Base-by-base conservation (phyloP, 352 stramenopile species). In the Pythium periplocum region DNA sequence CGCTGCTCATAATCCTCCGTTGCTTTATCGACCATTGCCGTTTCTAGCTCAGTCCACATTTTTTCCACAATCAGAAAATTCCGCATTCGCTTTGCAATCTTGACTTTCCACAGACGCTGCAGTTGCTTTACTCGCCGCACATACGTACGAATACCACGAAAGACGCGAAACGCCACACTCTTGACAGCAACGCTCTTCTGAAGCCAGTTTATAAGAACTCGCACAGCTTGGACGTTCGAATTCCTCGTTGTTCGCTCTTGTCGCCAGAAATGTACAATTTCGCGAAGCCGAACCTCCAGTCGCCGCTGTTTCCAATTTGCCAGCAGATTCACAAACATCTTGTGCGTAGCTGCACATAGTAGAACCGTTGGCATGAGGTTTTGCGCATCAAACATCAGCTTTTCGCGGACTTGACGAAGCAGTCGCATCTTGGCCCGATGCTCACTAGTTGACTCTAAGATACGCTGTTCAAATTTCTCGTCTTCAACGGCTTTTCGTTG, bases 141-240 rank as follows among this genome's bases (percentile, higher is more conserved):
- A 36, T 72, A 87, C 2, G 74, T 69, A 2, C 76, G 70, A 8
- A 83, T 63, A 8, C 69, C 76, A 43, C 61, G 69, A 48, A 87
- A 85, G 2, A 84, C 68, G 10, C 73, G 73, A 43, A 85, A 82
- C 17, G 68, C 58, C 4, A 85, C 68, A 45, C 61, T 75, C 48
- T 74, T 79, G 3, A 87, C 68, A 31, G 65, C 60, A 1, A 87
- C 72, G 49, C 69, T 83, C 55, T 83, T 85, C 52, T 83, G 72
- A 10, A 87, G 62, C 76, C 76, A 87, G 34, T 80, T 61, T 26
- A 85, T 71, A 2, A 87, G 47, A 41, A 87, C 40, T n/a, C 59
- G 30, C 1, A 66, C 72, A 42, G 71, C 65, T 4, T 68, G 44
- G 1, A 53, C 59, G 46, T 81, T 79, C 3, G 35, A 58, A 7